Percentiles rank a stretch among this genome's conserved stretches.
These are phyloP conservation scores for Hygrophorus pudorinus DNA, from an alignment of 768 basidiomycete species.

Conservation along the genomic window DNA sequence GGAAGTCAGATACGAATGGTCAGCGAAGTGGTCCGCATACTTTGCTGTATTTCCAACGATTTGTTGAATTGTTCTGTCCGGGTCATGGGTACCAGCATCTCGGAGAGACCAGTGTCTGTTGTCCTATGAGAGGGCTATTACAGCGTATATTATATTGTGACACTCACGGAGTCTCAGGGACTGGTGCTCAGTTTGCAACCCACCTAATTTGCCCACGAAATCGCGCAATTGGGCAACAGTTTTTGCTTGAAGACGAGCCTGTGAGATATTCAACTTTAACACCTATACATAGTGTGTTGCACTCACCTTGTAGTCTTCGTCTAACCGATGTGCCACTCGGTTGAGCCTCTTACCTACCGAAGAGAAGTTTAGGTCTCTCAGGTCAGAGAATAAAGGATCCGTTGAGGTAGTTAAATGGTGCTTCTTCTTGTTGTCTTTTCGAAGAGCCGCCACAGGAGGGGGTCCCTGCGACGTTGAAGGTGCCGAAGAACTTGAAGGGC, in stretches of 20 bases:
- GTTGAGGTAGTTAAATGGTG: conserved; percentile 69
- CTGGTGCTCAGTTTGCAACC: conserved; percentile 87
- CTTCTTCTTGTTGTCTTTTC: conserved; percentile 82
- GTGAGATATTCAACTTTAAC: conserved; percentile 4
- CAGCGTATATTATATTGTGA: conserved; percentile 3
- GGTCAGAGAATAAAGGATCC: conserved; percentile 73
- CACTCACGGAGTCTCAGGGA: conserved; percentile 77
- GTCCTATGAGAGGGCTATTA: conserved; percentile 5
- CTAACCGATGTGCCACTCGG: conserved; percentile 71
- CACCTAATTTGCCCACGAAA: conserved; percentile 92
- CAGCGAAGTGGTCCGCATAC: conserved; percentile 30
- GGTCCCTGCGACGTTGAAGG: conserved; percentile 27
- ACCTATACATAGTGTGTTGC: neutral
- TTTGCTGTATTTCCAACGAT: conserved; percentile 92
- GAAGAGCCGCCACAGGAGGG: conserved; percentile 39
- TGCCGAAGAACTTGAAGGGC: conserved; percentile 28
- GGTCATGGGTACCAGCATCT: conserved; percentile 79
- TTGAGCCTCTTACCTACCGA: conserved; percentile 77
- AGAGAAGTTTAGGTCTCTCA: conserved; percentile 90
- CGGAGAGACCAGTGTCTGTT: conserved; percentile 89
- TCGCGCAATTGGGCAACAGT: conserved; percentile 86
- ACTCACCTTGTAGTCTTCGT: conserved; percentile 83
- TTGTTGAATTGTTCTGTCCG: conserved; percentile 83
- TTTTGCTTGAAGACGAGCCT: conserved; percentile 82
- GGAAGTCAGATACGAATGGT: conserved; percentile 1